These are phyloP conservation scores for Xylariaceae sp. DNA, from an alignment of 2,329 filamentous ascomycete genomes.

Conservation along the genomic window DNA sequence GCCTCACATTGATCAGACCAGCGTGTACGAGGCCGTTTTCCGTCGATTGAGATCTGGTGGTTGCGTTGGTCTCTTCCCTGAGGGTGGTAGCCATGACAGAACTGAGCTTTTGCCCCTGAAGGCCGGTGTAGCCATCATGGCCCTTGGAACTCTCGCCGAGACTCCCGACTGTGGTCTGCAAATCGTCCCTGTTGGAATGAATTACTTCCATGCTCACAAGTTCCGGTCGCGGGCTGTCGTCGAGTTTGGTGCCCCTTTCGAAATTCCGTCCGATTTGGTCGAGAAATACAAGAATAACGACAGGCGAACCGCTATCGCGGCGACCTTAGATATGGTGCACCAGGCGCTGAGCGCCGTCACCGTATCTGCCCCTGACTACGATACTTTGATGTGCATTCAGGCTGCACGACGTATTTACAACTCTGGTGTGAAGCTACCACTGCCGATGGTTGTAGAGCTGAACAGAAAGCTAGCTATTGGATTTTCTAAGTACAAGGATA, in stretches of 20 bases:
- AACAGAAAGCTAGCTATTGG: slow-evolving; percentile 87
- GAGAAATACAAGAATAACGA: slow-evolving; percentile 79
- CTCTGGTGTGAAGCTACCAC: slow-evolving; percentile 84
- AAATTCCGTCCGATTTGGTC: slow-evolving; percentile 76
- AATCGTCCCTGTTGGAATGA: slow-evolving; percentile 97
- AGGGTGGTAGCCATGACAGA: slow-evolving; percentile 92
- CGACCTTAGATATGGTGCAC: slow-evolving; percentile 80
- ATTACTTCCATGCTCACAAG: slow-evolving; percentile 98
- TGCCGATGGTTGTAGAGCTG: slow-evolving; percentile 89
- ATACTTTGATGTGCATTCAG: slow-evolving; percentile 95
- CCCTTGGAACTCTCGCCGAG: slow-evolving; percentile 78
- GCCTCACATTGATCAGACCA: slow-evolving; percentile 88
- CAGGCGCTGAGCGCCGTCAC: slow-evolving; percentile 82
- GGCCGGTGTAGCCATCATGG: slow-evolving; percentile 97
- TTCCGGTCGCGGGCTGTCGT: slow-evolving; percentile 94
- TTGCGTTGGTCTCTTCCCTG: slow-evolving; percentile 93
- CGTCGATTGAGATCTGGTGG: slow-evolving; percentile 73
- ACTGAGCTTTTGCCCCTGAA: slow-evolving; percentile 88
- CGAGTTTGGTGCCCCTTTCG: slow-evolving; percentile 87
- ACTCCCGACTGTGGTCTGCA: slow-evolving; percentile 83
- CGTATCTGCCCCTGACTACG: slow-evolving; percentile 87
- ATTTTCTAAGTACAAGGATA: slow-evolving; percentile 79
- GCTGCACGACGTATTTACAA: slow-evolving; percentile 90
- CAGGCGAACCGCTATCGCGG: slow-evolving; percentile 78
- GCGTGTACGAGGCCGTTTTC: slow-evolving; percentile 92